Base-by-base conservation (phyloP, 805 yeast species). In the Yamadazyma sp. region DNA sequence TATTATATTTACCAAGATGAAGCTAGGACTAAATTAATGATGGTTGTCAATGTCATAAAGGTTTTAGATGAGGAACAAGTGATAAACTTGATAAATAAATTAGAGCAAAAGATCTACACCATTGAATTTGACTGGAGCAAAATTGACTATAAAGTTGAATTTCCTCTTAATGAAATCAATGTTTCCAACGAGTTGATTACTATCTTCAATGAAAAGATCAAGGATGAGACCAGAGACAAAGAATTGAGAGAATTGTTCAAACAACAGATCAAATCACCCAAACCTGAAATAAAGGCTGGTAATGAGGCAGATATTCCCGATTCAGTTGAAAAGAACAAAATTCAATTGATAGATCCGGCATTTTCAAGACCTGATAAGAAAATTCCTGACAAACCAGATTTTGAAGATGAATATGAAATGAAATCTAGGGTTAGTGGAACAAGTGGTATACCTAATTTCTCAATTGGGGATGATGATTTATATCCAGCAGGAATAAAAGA, bases 341-440 rank as follows among this genome's bases (percentile, higher is more conserved):
- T 10, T n/a, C 25, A 25, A 14, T 14, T 29, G 11, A 27, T 38
- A 22, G 43, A 38, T 28, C 30, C 43, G 4, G 42, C 40, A 11
- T 23, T 27, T 20, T 14, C 34, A 18, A 23, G 21, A n/a, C 4
- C 29, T 13, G 13, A 33, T 24, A 16, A 24, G 11, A 45, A 50
- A 24, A 63, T 68, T 2, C 34, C 46, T 14, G 73, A 68, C 44
- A 65, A 73, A 52, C 81, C 81, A 1, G 74, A 62, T 22, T 76
- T 73, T 40, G 78, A 73, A 16, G 78, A 73, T 47, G 82, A 76
- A 43, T 68, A 66, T 34, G 74, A 76, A 44, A 50, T 65, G 23
- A 33, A 35, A 26, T 28, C 36, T 19, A 16, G 25, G 12, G 11
- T n/a, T 20, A 12, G 20, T 23, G 23, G 26, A 2, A n/a, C 11